Conservation (phyloP, 2,329 filamentous ascomycete genomes). For the Trichoderma koningii region DNA sequence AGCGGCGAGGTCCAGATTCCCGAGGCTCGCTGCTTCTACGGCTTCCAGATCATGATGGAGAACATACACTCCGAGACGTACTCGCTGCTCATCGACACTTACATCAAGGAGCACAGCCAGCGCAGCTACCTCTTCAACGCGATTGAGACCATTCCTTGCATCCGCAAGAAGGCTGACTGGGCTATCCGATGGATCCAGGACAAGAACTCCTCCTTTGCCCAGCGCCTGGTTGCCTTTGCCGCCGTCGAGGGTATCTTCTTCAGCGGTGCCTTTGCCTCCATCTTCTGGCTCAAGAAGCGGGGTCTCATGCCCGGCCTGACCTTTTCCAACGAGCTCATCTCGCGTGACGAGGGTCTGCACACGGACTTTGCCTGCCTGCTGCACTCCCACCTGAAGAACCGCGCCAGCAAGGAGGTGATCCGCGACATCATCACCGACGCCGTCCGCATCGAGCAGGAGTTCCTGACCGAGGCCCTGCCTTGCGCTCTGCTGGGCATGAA, state of each 20-base stretch:
- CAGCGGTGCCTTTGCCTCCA: conserved; percentile 95
- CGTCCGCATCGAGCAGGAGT: conserved; percentile 94
- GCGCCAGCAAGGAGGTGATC: conserved; percentile 79
- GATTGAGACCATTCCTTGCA: conserved; percentile 98
- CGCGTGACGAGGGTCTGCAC: conserved; percentile 98
- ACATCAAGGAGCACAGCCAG: conserved; percentile 97
- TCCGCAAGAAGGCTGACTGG: conserved; percentile 98
- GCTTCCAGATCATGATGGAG: conserved; percentile 99
- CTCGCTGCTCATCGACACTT: conserved; percentile 97
- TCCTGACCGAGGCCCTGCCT: conserved; percentile 92
- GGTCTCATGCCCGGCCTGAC: conserved; percentile 97
- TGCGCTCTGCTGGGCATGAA: conserved; percentile 97
- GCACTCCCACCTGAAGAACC: conserved; percentile 95
- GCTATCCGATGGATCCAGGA: conserved; percentile 93
- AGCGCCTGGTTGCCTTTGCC: conserved; percentile 93
- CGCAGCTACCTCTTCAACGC: conserved; percentile 95
- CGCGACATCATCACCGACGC: conserved; percentile 91
- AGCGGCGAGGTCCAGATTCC: conserved; percentile 95
- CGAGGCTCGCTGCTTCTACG: conserved; percentile 99
- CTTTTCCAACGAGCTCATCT: conserved; percentile 99
- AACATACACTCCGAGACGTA: conserved; percentile 99
- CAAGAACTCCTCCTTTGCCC: conserved; percentile 89
- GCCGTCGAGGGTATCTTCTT: conserved; percentile 99
- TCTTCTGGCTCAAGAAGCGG: conserved; percentile 99
- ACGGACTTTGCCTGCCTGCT: conserved; percentile 98